Evolutionary conservation across 768 basidiomycete species (phyloP).

Genomic region (Suillus brevipes): DNA sequence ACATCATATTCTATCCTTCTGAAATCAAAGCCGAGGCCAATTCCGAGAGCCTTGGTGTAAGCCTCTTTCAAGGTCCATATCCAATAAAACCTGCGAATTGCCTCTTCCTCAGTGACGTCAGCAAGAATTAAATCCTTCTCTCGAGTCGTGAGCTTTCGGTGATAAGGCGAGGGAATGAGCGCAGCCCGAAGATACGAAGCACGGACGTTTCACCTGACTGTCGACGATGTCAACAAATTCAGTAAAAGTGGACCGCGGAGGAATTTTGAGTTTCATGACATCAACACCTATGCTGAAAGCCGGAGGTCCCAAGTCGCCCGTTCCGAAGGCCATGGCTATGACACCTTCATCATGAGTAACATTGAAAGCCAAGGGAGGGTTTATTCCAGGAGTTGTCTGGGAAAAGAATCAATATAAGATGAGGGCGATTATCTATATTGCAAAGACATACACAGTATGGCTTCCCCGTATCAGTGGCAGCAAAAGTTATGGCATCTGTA

Average conservation of each 20-base stretch:
- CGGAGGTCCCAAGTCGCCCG: constrained; percentile 52
- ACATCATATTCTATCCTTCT: constrained; percentile 72
- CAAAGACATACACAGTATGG: constrained; percentile 67
- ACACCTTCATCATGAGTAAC: constrained; percentile 78
- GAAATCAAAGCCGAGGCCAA: constrained; percentile 84
- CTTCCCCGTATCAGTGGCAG: constrained; percentile 63
- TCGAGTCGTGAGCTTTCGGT: constrained; percentile 39
- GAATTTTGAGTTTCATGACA: constrained; percentile 75
- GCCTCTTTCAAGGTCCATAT: constrained; percentile 93
- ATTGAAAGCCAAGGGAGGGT: constrained; percentile 73
- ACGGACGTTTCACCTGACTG: constrained; percentile 53
- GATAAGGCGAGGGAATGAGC: constrained; percentile 14
- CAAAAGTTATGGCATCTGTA: constrained; percentile 49
- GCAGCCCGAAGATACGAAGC: not conserved
- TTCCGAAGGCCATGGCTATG: constrained; percentile 62
- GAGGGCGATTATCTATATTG: not conserved
- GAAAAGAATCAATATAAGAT: constrained; percentile 10
- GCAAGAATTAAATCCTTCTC: constrained; percentile 37
- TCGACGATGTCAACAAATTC: constrained; percentile 64
- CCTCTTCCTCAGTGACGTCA: constrained; percentile 47
- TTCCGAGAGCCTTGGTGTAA: constrained; percentile 84
- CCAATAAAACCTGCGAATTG: constrained; percentile 68
- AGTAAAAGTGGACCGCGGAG: constrained; percentile 52
- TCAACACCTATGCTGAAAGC: constrained; percentile 68
- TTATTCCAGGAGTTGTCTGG: constrained; percentile 45